These are phyloP conservation scores for Sporothrix brunneoviolacea DNA, from an alignment of 2,329 filamentous ascomycete genomes.

Conservation along the genomic window DNA sequence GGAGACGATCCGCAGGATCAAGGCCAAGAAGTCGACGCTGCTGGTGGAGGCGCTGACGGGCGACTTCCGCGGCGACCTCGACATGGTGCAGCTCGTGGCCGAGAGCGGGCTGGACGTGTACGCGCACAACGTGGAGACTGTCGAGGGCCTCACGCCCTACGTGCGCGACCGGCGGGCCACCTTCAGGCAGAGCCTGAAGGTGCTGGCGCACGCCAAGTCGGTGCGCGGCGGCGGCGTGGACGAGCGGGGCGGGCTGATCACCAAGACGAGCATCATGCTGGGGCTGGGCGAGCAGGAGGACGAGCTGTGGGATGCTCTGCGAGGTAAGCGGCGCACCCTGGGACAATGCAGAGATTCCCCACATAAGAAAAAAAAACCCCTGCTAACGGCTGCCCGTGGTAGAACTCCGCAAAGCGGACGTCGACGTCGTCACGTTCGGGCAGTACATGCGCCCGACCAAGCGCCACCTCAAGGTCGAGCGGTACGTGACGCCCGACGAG, in stretches of 20 bases:
- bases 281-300: constrained; percentile 88
- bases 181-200: constrained; percentile 76
- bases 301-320: constrained; percentile 72
- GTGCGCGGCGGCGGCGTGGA: constrained; percentile 49
- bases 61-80: constrained; percentile 77
- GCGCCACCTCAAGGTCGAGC: constrained; percentile 92
- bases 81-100: constrained; percentile 81
- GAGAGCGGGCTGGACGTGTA: constrained; percentile 89
- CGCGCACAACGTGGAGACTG: constrained; percentile 95
- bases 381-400: too few relatives aligned
- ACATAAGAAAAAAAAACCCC: too few relatives aligned
- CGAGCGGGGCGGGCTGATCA: constrained; percentile 58
- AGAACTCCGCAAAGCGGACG: constrained; percentile 72
- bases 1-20: constrained; percentile 90
- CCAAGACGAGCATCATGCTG: constrained; percentile 98
- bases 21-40: constrained; percentile 70
- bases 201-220: constrained; percentile 75
- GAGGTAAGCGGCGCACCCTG: too few relatives aligned
- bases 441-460: constrained; percentile 99
- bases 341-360: too few relatives aligned
- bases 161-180: constrained; percentile 86
- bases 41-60: constrained; percentile 81
- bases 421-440: constrained; percentile 97
- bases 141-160: constrained; percentile 80
- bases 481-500: constrained; percentile 84